Conservation (phyloP, 1,139 yeast genomes). For the Geotrichum fermentans region DNA sequence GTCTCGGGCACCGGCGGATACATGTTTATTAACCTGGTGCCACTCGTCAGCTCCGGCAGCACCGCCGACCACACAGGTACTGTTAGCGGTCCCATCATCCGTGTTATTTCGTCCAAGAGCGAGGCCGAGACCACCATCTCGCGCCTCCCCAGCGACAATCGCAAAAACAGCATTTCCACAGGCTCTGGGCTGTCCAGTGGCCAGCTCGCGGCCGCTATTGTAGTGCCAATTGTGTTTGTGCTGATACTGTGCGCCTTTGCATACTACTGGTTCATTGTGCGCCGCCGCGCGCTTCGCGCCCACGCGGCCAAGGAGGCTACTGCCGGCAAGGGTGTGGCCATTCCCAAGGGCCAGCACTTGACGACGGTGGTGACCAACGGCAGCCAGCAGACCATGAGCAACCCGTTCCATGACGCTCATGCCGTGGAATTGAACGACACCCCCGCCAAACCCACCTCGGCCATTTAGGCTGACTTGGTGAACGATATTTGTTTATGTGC, state of each 20-base stretch:
- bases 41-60: conserved; percentile 36
- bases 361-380: conserved; percentile 9
- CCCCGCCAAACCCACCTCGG: conserved; percentile 12
- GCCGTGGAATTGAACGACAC: conserved; percentile 16
- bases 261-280: conserved; percentile 20
- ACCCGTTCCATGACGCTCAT: conserved; percentile 20
- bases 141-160: conserved; percentile 41
- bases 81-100: conserved; percentile 39
- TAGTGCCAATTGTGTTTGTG: conserved; percentile 41
- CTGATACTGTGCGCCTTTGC: conserved; percentile 19
- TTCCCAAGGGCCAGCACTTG: conserved; percentile 13
- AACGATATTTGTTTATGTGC: too few relatives aligned
- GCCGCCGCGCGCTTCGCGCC: conserved; percentile 11
- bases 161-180: conserved; percentile 23
- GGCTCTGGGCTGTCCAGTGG: conserved; percentile 28
- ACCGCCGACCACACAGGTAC: conserved; percentile 39
- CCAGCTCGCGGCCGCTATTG: conserved; percentile 42
- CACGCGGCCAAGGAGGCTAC: conserved; percentile 7
- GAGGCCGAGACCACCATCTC: conserved; percentile 35
- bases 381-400: conserved; percentile 17
- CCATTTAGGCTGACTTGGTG: conserved; percentile 16
- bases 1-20: conserved; percentile 33
- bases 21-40: conserved; percentile 39
- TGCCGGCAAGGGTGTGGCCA: conserved; percentile 13
- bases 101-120: conserved; percentile 32